Evolutionary conservation across 768 basidiomycete species (phyloP), one percentile per base, ranked within the genome.

Genomic region (Russula lepida): DNA sequence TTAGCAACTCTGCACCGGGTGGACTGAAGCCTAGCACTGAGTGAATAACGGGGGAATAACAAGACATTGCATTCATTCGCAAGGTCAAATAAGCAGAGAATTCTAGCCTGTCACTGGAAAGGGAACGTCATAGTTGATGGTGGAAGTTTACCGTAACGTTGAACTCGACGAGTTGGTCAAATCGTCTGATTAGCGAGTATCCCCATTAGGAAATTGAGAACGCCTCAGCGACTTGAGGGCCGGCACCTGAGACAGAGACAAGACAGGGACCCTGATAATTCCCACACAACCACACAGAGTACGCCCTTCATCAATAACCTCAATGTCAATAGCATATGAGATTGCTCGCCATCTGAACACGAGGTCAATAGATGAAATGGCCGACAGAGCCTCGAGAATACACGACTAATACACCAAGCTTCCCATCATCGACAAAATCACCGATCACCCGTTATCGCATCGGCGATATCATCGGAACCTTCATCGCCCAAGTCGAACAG

Each of bases 1-100:
- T 63, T 63, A 63, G 58, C 58, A 60, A 63, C 62, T 63, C 62
- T 54, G 53, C 23, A 33, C 62, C 39, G 17, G 62, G 62, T 60
- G 28, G 43, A 30, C 8, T 27, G 15, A 54, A 23, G 62, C 58
- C 62, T 47, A 30, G 58, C 9, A 30, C 51, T 49, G 62, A 63
- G 58, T 63, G 62, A 60, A 63, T 63, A 60, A 48, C 7, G n/a
- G 44, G 61, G 61, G 51, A 13, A 25, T 17, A 4, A 25, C 11
- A 6, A 39, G 11, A 28, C 25, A 19, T 23, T 17, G 11, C 6
- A 23, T 27, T 25, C 13, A n/a, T 48, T 3, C 3, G 23, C 25
- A 21, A 23, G 19, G 4, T 37, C 35, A 4, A 25, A 25, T 23
- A 8, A 11, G 4, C 9, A n/a, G 13, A 35, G 32, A 11, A 17